Evolutionary conservation across 2,329 filamentous ascomycete genomes (phyloP).

Genomic region (Teratosphaeria pseudoeucalypti): DNA sequence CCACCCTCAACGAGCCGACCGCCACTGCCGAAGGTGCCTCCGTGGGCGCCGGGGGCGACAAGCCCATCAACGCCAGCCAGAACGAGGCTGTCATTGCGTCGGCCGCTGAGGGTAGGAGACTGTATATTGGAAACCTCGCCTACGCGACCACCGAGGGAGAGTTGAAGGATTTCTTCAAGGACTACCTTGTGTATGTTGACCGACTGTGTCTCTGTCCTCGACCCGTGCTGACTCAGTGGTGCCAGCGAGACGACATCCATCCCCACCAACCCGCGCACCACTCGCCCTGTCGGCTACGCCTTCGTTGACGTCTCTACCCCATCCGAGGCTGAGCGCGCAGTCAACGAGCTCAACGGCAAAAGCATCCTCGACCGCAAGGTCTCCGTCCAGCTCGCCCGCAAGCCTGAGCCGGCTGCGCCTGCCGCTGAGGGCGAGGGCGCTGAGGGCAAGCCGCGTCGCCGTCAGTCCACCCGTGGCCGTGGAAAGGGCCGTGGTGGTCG

Average conservation of each 20-base stretch:
- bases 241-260: conserved; percentile 94
- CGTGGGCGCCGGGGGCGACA: conserved; percentile 39
- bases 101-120: conserved; percentile 95
- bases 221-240: conserved; percentile 5
- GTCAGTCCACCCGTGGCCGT: conserved; percentile 45
- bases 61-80: conserved; percentile 62
- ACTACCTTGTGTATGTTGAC: conserved; percentile 87
- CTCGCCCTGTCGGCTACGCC: conserved; percentile 95
- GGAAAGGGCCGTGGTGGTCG: conserved; percentile 53
- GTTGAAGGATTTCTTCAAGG: conserved; percentile 99
- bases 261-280: conserved; percentile 97
- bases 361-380: conserved; percentile 98
- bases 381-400: conserved; percentile 95
- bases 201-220: conserved; percentile 5
- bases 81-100: conserved; percentile 91
- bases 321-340: conserved; percentile 88
- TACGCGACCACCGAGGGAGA: conserved; percentile 99
- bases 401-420: conserved; percentile 80
- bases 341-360: conserved; percentile 89
- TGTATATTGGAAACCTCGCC: conserved; percentile 99
- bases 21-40: conserved; percentile 47
- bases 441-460: conserved; percentile 51
- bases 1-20: conserved; percentile 49
- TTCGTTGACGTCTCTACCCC: conserved; percentile 97
- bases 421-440: conserved; percentile 63